A percentile compares a stretch with the other conserved stretches of the same genome.
Conservation (phyloP, 23 red algal species). For the Gracilariopsis chorda region DNA sequence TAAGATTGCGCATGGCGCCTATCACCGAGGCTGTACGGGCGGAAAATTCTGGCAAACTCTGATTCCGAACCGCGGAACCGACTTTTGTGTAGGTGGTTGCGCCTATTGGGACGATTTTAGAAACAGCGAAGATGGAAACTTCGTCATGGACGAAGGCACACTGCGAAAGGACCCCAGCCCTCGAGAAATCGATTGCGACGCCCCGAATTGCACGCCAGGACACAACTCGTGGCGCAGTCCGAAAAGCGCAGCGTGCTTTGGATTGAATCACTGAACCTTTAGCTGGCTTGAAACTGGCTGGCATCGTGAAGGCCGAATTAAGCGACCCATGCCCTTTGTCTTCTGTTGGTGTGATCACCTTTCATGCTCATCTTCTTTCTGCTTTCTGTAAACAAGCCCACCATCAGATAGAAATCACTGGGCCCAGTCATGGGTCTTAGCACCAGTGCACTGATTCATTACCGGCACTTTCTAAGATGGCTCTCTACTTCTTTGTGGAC, state of each 20-base stretch:
- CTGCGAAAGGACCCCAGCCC: neutral
- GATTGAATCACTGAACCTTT: neutral
- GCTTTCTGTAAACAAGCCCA: no score
- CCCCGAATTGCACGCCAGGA: neutral
- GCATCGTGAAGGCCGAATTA: no score
- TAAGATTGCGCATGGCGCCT: slow-evolving; percentile 12
- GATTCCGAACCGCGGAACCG: neutral
- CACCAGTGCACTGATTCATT: no score
- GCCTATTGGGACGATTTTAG: slow-evolving; percentile 9
- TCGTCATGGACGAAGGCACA: neutral
- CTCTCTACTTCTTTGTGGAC: no score
- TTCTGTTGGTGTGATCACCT: no score
- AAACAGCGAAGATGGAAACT: neutral
- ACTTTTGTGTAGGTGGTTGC: neutral
- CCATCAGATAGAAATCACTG: no score
- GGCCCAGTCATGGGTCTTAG: no score
- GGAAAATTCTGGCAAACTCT: neutral
- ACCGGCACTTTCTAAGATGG: no score
- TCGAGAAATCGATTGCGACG: neutral
- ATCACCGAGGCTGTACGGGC: neutral
- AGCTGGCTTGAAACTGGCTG: no score
- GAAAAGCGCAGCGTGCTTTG: neutral
- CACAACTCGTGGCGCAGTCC: neutral
- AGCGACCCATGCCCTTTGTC: no score
- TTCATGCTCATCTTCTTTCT: no score